A percentile compares a stretch with the other conserved stretches of the same genome.
These are phyloP conservation scores for Aegilops tauschii DNA, from an alignment of 176 grass and related monocot genomes.

Conservation along the genomic window DNA sequence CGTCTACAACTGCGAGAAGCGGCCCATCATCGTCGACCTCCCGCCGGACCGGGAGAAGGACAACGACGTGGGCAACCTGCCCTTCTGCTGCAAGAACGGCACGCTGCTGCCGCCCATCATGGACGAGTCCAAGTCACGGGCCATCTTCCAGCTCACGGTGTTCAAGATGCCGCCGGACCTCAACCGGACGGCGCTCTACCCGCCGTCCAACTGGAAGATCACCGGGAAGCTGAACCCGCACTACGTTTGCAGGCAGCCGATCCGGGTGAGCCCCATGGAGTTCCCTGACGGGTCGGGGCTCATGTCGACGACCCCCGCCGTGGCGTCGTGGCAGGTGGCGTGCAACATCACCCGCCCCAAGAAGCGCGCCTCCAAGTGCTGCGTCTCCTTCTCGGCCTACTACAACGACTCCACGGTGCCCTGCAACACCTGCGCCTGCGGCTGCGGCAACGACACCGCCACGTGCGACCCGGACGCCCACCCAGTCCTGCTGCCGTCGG, in stretches of 20 bases:
- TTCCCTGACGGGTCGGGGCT: slow-evolving; percentile 79
- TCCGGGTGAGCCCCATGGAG: slow-evolving; percentile 68
- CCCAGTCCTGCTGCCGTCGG: slow-evolving; percentile 60
- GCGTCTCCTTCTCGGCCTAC: slow-evolving; percentile 87
- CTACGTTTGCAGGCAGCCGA: slow-evolving; percentile 58
- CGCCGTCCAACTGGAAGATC: slow-evolving; percentile 85
- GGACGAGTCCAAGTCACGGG: slow-evolving; percentile 61
- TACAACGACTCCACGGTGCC: slow-evolving; percentile 85
- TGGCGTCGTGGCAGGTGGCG: slow-evolving; percentile 84
- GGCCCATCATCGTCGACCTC: slow-evolving; percentile 83
- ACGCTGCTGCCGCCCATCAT: slow-evolving; percentile 71
- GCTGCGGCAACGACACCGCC: slow-evolving; percentile 43
- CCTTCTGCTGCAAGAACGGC: slow-evolving; percentile 95
- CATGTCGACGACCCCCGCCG: slow-evolving; percentile 55
- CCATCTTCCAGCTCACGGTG: slow-evolving; percentile 82
- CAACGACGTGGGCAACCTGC: slow-evolving; percentile 63
- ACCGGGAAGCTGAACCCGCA: slow-evolving; percentile 67
- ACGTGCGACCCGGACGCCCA: slow-evolving; percentile 52
- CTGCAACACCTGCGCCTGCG: slow-evolving; percentile 78
- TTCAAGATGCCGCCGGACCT: slow-evolving; percentile 92
- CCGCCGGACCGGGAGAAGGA: slow-evolving; percentile 86
- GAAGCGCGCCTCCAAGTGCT: slow-evolving; percentile 52
- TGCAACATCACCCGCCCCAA: slow-evolving; percentile 88
- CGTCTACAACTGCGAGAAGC: slow-evolving; percentile 82
- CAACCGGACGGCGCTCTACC: slow-evolving; percentile 72